phyloP scores from a whole-genome alignment of 768 basidiomycete genomes.

The Amanita molliuscula region DNA sequence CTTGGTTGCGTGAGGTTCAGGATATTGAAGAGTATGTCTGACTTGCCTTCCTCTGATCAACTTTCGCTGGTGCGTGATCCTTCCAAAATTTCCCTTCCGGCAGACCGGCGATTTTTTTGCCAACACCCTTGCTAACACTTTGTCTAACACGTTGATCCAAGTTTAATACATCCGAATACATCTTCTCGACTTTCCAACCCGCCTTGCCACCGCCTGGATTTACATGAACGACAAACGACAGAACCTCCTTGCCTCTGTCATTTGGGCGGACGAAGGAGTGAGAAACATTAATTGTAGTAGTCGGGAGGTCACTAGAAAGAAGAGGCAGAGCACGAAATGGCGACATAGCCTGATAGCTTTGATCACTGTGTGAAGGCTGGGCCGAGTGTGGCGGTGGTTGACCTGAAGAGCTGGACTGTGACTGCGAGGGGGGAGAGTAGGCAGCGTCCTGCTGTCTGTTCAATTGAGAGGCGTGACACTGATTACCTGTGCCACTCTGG shows the following conservation, averaged over 20 bases:
- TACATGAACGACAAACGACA: conserved; percentile 79
- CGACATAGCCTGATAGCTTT: conserved; percentile 14
- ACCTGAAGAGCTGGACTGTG: background rate
- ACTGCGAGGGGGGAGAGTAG: background rate
- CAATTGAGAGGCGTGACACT: background rate
- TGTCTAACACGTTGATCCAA: conserved; percentile 72
- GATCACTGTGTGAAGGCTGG: conserved; percentile 13
- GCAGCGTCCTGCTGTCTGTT: background rate
- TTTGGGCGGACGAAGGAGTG: conserved; percentile 83
- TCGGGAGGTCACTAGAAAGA: conserved; percentile 59
- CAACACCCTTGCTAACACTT: conserved; percentile 55
- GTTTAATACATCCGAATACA: conserved; percentile 86
- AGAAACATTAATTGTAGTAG: conserved; percentile 60
- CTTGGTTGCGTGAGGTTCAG: conserved; percentile 23
- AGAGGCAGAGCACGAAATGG: conserved; percentile 66
- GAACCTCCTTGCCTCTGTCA: conserved; percentile 83
- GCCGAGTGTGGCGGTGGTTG: background rate
- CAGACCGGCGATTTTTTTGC: conserved; percentile 68
- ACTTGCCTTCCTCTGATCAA: conserved; percentile 89
- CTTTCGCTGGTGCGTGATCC: conserved; percentile 94
- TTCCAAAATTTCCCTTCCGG: conserved; percentile 95
- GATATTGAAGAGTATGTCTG: background rate
- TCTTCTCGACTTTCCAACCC: conserved; percentile 81
- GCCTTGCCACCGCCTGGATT: conserved; percentile 63
- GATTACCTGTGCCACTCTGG: conserved; percentile 12